A percentile compares a stretch with the other conserved stretches of the same genome.
These are phyloP conservation scores for Solanum appendiculatum DNA, from an alignment of 257 asterid species.

Conservation along the genomic window DNA sequence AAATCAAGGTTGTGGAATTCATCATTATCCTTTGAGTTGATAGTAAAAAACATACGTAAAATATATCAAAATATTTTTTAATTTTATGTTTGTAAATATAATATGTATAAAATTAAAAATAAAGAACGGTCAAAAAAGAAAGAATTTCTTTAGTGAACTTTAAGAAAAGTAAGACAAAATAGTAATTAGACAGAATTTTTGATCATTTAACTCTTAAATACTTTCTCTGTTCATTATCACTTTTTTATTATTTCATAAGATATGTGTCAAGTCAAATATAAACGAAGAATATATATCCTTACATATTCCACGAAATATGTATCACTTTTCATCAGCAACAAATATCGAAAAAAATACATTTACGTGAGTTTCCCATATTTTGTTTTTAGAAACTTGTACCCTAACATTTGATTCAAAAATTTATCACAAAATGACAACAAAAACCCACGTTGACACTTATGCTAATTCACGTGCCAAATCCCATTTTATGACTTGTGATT, in stretches of 20 bases:
- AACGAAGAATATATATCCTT: rapidly evolving
- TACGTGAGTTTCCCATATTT: background rate
- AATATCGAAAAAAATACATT: too few relatives aligned
- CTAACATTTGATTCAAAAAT: background rate
- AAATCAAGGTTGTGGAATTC: background rate
- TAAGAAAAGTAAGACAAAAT: too few relatives aligned
- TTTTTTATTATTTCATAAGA: background rate
- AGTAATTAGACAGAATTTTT: too few relatives aligned
- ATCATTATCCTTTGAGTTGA: background rate
- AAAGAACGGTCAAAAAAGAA: too few relatives aligned
- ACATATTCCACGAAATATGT: too few relatives aligned
- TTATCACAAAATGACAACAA: background rate
- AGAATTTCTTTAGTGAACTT: too few relatives aligned
- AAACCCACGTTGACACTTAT: background rate
- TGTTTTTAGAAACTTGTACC: background rate
- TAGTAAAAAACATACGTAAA: rapidly evolving
- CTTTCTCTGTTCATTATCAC: too few relatives aligned
- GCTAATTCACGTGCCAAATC: background rate
- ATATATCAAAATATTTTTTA: too few relatives aligned
- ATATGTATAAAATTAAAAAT: too few relatives aligned
- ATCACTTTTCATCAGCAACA: background rate
- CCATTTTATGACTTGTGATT: background rate
- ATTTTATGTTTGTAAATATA: too few relatives aligned
- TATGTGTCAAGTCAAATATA: background rate
- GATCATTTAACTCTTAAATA: background rate